A percentile compares a stretch with the other conserved stretches of the same genome.
These are phyloP conservation scores for Trichocladium antarcticum DNA, from an alignment of 495 filamentous ascomycete species.

Conservation along the genomic window DNA sequence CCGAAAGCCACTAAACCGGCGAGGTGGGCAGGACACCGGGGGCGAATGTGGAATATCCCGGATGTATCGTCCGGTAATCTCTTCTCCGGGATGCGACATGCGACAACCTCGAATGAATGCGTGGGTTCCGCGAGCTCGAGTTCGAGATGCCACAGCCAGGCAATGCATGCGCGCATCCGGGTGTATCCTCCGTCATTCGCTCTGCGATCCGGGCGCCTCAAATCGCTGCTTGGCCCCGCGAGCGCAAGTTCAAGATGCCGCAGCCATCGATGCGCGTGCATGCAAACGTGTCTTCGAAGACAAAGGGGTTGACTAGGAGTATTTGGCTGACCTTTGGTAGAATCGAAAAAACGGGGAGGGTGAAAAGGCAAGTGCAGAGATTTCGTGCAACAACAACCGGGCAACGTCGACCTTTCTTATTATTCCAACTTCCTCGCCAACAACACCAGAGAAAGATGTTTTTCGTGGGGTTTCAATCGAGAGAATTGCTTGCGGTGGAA, in stretches of 20 bases:
- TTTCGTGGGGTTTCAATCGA: not conserved
- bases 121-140: no score
- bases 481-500: conserved; percentile 8
- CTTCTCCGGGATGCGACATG: no score
- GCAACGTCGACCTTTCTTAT: conserved; percentile 6
- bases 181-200: not conserved
- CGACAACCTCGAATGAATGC: no score
- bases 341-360: not conserved
- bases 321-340: conserved; percentile 15
- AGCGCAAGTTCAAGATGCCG: not conserved
- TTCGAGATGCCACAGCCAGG: no score
- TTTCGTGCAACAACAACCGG: conserved; percentile 7
- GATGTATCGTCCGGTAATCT: no score
- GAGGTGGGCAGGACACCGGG: not conserved
- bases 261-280: not conserved
- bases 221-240: not conserved
- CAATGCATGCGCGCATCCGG: conserved; percentile 1
- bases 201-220: not conserved
- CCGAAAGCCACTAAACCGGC: not conserved
- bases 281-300: conserved; percentile 7
- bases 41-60: not conserved
- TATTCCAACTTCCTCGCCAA: conserved; percentile 19
- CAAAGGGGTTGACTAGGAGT: not conserved
- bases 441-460: conserved; percentile 24
- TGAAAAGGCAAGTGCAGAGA: not conserved